phyloP scores from a whole-genome alignment of 108 stramenopile species.

The Thalassiosira profunda region DNA sequence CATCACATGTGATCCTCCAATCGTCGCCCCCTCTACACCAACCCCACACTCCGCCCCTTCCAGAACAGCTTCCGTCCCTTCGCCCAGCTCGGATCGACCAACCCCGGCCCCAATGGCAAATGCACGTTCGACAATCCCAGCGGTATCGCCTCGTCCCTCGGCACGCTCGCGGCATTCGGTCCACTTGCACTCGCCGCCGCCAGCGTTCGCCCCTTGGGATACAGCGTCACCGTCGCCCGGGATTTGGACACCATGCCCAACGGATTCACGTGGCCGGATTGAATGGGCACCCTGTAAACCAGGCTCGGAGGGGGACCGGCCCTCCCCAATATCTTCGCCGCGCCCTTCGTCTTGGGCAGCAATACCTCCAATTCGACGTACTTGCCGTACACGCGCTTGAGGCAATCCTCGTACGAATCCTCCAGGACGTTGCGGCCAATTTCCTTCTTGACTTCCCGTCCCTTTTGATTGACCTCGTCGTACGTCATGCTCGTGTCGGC shows the following conservation, averaged over 20 bases:
- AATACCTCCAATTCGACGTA: slow-evolving; percentile 49
- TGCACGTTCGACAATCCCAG: slow-evolving; percentile 58
- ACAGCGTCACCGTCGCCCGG: slow-evolving; percentile 58
- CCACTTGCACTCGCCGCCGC: slow-evolving; percentile 17
- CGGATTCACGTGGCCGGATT: slow-evolving; percentile 61
- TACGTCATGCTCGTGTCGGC: slow-evolving; percentile 23
- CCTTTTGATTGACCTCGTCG: slow-evolving; percentile 9
- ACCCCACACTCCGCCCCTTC: slow-evolving; percentile 66
- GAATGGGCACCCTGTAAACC: slow-evolving; percentile 67
- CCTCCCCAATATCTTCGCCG: not conserved
- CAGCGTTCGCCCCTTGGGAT: slow-evolving; percentile 59
- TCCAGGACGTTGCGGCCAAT: slow-evolving; percentile 30
- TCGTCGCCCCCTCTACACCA: no score
- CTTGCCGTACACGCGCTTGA: slow-evolving; percentile 43
- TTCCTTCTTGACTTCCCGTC: slow-evolving; percentile 19
- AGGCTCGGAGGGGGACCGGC: slow-evolving; percentile 56
- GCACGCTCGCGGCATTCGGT: slow-evolving; percentile 14
- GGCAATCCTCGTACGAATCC: slow-evolving; percentile 43
- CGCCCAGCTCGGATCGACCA: slow-evolving; percentile 85
- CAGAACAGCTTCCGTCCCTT: slow-evolving; percentile 73
- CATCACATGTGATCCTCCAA: no score
- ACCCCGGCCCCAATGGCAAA: slow-evolving; percentile 65
- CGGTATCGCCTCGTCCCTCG: slow-evolving; percentile 37
- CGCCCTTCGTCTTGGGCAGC: slow-evolving; percentile 14
- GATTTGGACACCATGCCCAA: slow-evolving; percentile 70